Evolutionary conservation across 805 yeast genomes (phyloP).

Genomic region (Dipodascopsis uninucleata): DNA sequence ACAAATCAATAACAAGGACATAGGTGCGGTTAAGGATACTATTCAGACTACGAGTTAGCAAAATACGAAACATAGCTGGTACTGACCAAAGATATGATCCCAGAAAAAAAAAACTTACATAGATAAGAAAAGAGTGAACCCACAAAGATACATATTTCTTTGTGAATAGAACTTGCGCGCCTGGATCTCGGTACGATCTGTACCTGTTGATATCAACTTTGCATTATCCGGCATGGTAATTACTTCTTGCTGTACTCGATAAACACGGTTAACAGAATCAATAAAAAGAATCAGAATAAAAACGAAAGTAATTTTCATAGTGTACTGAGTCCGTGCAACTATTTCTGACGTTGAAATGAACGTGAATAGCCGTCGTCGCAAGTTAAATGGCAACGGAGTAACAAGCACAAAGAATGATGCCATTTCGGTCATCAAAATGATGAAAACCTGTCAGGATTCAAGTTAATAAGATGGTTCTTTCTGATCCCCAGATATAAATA

Average conservation of each 20-base stretch:
- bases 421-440: slow-evolving; percentile 75
- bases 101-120: slow-evolving; percentile 49
- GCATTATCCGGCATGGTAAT: slow-evolving; percentile 39
- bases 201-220: slow-evolving; percentile 27
- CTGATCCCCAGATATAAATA: no score
- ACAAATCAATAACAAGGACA: slow-evolving; percentile 68
- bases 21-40: slow-evolving; percentile 62
- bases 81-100: background rate
- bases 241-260: slow-evolving; percentile 59
- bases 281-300: slow-evolving; percentile 80
- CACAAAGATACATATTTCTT: slow-evolving; percentile 92
- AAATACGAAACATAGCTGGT: background rate
- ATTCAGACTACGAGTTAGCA: background rate
- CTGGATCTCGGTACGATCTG: slow-evolving; percentile 76
- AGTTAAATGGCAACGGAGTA: slow-evolving; percentile 74
- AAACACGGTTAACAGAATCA: slow-evolving; percentile 83
- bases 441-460: slow-evolving; percentile 50
- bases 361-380: slow-evolving; percentile 64
- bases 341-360: slow-evolving; percentile 66
- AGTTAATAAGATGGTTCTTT: background rate
- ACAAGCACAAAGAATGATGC: slow-evolving; percentile 73
- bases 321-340: slow-evolving; percentile 66
- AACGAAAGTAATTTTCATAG: slow-evolving; percentile 74
- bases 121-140: slow-evolving; percentile 88
- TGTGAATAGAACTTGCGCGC: slow-evolving; percentile 94